Base-by-base conservation (phyloP, 768 basidiomycete genomes). In the Calocybe cyanea region DNA sequence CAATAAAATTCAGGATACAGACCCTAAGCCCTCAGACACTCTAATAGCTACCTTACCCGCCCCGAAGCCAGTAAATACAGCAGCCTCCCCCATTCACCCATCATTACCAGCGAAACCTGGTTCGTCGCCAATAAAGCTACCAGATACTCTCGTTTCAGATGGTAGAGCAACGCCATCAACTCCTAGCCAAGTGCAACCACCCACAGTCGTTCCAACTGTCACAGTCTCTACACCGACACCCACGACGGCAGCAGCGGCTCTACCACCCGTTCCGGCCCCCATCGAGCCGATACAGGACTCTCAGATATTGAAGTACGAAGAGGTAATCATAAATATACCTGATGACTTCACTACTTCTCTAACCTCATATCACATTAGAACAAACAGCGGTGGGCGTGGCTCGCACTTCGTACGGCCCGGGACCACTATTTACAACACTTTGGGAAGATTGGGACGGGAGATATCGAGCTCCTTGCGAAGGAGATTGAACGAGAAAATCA, bases 401-500 rank as follows among this genome's bases (percentile, higher is more conserved):
- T 91, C 14, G 85, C 84, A 7, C 73, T 92, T 48, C 85, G 90
- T 15, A 76, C 79, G 33, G 80, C 86, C 43, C 83, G 89, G 30
- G 82, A 87, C 53, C 75, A 76, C 48, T 69, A 91, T 61, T 61
- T 91, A 32, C 78, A 83, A 50, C 81, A 88, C 54, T 92, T 92
- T 52, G 77, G 81, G n/a, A 85, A 80, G 67, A 90, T 91, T 49
- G 87, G 86, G 14, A 81, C 80, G 5, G 88, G 87, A 7, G 87
- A 92, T 50, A 68, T 93, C 49, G 73, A 75, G 39, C 54, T 70
- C 14, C 72, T 80, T 30, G 64, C 64, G 6, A 63, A 69, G 37
- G 77, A 76, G 56, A 78, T 80, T 44, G 76, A 78, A 51, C 72
- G 68, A 40, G 70, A 71, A 45, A 68, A 74, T 51, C 58, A 64